phyloP scores from a whole-genome alignment of 1,284 basidiomycete genomes.

The Apiotrichum montevideense region DNA sequence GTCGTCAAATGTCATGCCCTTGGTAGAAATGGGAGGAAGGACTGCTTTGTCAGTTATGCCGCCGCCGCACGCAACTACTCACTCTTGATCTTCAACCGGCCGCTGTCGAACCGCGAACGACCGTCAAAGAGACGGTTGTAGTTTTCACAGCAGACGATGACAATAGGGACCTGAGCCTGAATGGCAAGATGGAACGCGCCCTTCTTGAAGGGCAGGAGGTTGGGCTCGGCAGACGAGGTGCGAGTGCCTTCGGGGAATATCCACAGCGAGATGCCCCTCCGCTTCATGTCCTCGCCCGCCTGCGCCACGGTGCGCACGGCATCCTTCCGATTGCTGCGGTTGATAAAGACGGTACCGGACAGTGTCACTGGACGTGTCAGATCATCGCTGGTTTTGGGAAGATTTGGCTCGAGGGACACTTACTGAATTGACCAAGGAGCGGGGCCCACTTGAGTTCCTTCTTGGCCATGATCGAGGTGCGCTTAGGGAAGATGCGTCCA shows the following conservation, averaged over 20 bases:
- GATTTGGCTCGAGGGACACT: slow-evolving; percentile 8
- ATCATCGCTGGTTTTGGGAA: no score
- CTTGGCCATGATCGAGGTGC: slow-evolving; percentile 88
- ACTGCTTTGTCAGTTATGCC: slow-evolving; percentile 31
- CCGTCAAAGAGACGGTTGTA: slow-evolving; percentile 76
- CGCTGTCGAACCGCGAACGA: slow-evolving; percentile 68
- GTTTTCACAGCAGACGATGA: slow-evolving; percentile 90
- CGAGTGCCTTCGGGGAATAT: slow-evolving; percentile 92
- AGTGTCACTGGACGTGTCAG: slow-evolving; percentile 56
- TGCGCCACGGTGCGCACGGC: slow-evolving; percentile 71
- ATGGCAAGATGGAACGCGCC: slow-evolving; percentile 96
- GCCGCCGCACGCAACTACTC: slow-evolving; percentile 28
- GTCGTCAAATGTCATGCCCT: slow-evolving; percentile 48
- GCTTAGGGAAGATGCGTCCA: slow-evolving; percentile 77
- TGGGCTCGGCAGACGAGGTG: slow-evolving; percentile 59
- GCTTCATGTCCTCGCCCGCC: slow-evolving; percentile 78
- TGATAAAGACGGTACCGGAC: slow-evolving; percentile 88
- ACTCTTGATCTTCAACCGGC: slow-evolving; percentile 77
- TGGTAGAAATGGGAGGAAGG: slow-evolving; percentile 51
- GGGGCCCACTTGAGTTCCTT: slow-evolving; percentile 82
- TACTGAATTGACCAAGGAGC: slow-evolving; percentile 75
- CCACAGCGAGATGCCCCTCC: slow-evolving; percentile 65
- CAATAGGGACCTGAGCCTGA: slow-evolving; percentile 71
- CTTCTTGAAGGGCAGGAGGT: slow-evolving; percentile 88
- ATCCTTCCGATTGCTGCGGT: slow-evolving; percentile 69